Base-by-base conservation (phyloP, 495 filamentous ascomycete genomes). In the Aspergillus homomorphus region DNA sequence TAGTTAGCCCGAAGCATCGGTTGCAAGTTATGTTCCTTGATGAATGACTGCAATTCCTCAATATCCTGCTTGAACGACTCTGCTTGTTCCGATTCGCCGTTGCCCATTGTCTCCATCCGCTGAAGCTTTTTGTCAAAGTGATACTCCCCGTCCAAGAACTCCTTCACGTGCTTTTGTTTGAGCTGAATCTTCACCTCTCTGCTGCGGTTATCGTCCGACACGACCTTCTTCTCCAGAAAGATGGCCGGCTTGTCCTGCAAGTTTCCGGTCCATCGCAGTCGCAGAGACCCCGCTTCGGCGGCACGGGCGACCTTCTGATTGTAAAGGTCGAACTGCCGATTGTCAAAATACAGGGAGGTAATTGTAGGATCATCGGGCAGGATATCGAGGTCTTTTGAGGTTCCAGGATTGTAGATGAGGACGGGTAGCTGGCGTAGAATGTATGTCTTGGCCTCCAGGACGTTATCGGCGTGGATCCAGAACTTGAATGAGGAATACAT, bases 291-390 rank as follows among this genome's bases (percentile, higher is more conserved):
- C 1, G 91, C 88, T 67, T 92, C 87, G 3, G 82, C 72, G n/a
- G 83, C 80, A 54, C 87, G 85, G 51, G 85, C 86, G 14, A 98
- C 84, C 71, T 98, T 98, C 45, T 88, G 79, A 18, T 82, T 84
- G 72, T 98, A 98, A 38, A 96, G 80, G 41, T 85, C 78, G 70
- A 98, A 97, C 49, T 86, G 83, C 22, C 86, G 73, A 68, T 85
- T 95, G 69, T 98, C 94, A 69, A 98, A 98, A 73, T 98, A 98
- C 24, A 98, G 81, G 19, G 92, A 96, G 20, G 91, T 98, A 66
- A 98, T 89, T 28, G 89, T 89, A 2, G 95, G 94, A 67, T 98
- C 93, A 41, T 85, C 81, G 58, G 89, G 84, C 18, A 82, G 80
- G 61, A 87, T 86, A 53, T 89, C 86, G 24, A 90, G 84, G 60